phyloP scores from a whole-genome alignment of 768 basidiomycete genomes.

The Boletus tylopilopsis region DNA sequence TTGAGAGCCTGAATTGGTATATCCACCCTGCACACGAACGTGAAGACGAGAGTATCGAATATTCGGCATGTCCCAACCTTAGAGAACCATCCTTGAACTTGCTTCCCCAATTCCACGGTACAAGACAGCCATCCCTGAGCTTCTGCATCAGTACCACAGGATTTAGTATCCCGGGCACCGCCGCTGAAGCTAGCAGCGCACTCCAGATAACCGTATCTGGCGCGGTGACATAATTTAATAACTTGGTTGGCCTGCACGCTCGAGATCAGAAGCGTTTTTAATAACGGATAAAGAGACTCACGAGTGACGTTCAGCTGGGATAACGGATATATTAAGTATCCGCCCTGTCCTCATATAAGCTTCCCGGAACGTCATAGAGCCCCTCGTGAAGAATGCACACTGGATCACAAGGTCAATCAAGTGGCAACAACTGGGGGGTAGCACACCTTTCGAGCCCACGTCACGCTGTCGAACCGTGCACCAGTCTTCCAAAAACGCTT shows the following conservation, averaged over 20 bases:
- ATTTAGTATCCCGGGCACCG: slow-evolving; percentile 93
- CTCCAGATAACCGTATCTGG: slow-evolving; percentile 88
- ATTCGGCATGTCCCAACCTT: slow-evolving; percentile 41
- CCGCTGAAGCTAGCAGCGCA: slow-evolving; percentile 82
- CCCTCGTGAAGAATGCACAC: slow-evolving; percentile 88
- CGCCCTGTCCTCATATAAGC: slow-evolving; percentile 92
- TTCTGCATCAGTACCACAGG: slow-evolving; percentile 97
- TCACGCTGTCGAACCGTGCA: slow-evolving; percentile 88
- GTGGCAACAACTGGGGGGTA: not conserved
- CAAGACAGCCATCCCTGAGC: slow-evolving; percentile 67
- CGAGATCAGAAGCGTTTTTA: slow-evolving; percentile 5
- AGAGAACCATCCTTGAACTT: slow-evolving; percentile 92
- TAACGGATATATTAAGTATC: slow-evolving; percentile 90
- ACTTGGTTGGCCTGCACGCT: slow-evolving; percentile 75
- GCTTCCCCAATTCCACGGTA: slow-evolving; percentile 95
- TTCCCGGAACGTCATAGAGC: slow-evolving; percentile 93
- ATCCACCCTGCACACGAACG: slow-evolving; percentile 61
- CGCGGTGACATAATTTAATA: slow-evolving; percentile 94
- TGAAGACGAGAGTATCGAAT: not conserved
- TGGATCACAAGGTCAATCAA: slow-evolving; percentile 23
- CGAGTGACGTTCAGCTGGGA: slow-evolving; percentile 90
- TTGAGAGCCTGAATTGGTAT: slow-evolving; percentile 89
- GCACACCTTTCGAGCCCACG: slow-evolving; percentile 85
- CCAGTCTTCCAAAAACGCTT: slow-evolving; percentile 80
- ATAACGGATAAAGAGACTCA: slow-evolving; percentile 27